A percentile compares a stretch with the other conserved stretches of the same genome.
Conservation (phyloP, 441 rosid genomes). For the Aquilaria agallochum region DNA sequence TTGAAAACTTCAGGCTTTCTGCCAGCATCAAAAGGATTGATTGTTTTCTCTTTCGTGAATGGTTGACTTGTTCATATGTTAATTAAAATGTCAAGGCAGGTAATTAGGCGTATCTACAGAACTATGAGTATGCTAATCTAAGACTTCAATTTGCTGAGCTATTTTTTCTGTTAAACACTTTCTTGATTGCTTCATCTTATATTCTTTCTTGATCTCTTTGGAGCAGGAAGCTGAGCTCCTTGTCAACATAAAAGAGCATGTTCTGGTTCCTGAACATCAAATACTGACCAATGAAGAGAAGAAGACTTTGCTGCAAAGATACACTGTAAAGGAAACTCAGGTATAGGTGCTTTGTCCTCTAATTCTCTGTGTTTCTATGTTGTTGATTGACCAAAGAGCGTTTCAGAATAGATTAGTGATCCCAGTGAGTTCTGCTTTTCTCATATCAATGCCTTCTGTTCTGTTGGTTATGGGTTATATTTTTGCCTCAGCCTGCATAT, state of each 20-base stretch:
- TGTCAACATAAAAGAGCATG: constrained; percentile 84
- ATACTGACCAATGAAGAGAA: constrained; percentile 81
- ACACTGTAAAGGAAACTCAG: constrained; percentile 96
- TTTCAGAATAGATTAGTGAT: too few relatives aligned
- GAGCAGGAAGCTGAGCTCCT: constrained; percentile 82
- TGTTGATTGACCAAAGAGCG: too few relatives aligned
- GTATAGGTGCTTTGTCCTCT: constrained; percentile 20
- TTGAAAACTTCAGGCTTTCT: not conserved
- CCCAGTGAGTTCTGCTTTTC: too few relatives aligned
- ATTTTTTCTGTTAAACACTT: not conserved
- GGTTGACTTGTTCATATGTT: too few relatives aligned
- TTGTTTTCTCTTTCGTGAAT: not conserved
- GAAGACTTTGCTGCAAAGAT: constrained; percentile 81
- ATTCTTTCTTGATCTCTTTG: constrained; percentile 9
- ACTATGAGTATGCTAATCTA: too few relatives aligned
- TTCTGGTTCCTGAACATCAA: constrained; percentile 93
- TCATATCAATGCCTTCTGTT: too few relatives aligned
- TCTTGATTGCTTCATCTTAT: not conserved
- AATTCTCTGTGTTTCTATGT: not conserved
- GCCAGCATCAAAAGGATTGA: not conserved
- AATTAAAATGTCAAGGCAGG: too few relatives aligned
- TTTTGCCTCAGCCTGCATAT: too few relatives aligned
- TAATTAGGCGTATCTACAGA: too few relatives aligned
- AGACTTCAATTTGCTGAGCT: not conserved
- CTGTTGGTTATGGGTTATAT: too few relatives aligned